Conservation (phyloP, 2,329 filamentous ascomycete genomes). For the Talaromyces sp. region DNA sequence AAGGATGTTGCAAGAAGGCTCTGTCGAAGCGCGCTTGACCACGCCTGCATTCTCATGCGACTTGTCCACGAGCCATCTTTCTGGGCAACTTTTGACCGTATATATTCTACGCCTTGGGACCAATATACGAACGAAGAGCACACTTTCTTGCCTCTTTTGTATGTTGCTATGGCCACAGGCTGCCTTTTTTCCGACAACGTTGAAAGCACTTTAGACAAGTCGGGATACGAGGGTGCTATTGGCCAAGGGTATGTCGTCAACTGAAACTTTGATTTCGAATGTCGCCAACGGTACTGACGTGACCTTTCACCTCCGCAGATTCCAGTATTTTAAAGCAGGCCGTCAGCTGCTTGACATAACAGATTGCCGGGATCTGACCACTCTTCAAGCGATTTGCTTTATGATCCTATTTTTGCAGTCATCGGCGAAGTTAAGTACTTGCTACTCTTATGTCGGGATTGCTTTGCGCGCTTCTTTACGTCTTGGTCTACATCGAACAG, state of each 20-base stretch:
- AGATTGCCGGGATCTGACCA: conserved; percentile 67
- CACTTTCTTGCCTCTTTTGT: conserved; percentile 66
- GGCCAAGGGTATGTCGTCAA: conserved; percentile 51
- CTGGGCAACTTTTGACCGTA: conserved; percentile 68
- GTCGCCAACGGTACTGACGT: conserved; percentile 10
- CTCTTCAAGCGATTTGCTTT: conserved; percentile 71
- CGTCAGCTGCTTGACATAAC: conserved; percentile 60
- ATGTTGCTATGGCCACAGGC: conserved; percentile 66
- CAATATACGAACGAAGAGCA: conserved; percentile 62
- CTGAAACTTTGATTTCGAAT: not conserved
- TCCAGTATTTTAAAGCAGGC: conserved; percentile 70
- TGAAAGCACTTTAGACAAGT: conserved; percentile 46
- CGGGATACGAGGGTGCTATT: conserved; percentile 49
- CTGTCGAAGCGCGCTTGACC: conserved; percentile 58
- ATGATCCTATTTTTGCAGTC: conserved; percentile 79
- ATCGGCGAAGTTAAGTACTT: conserved; percentile 72
- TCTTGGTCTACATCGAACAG: conserved; percentile 71
- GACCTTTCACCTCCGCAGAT: conserved; percentile 43
- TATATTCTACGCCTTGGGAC: conserved; percentile 68
- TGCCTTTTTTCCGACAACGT: conserved; percentile 63
- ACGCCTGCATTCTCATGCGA: conserved; percentile 61
- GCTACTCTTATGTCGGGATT: conserved; percentile 76
- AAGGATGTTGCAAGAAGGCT: conserved; percentile 54
- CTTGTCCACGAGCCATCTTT: conserved; percentile 81
- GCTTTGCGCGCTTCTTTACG: conserved; percentile 71